Base-by-base conservation (phyloP, 208 protist genomes). In the Crithidia acanthocephali region DNA sequence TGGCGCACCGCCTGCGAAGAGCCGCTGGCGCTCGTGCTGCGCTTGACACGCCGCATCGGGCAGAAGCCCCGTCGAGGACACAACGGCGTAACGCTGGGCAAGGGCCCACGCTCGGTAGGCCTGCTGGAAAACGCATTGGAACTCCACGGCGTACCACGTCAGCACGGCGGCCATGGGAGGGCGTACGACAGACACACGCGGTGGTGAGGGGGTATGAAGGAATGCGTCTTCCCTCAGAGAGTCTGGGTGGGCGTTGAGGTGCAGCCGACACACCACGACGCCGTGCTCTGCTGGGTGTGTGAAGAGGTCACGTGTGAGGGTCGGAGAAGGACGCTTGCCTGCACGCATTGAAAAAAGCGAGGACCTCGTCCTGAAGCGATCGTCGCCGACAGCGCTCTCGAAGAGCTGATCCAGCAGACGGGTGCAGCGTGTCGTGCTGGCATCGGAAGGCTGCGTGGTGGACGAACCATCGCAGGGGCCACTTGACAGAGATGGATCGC, bases 141-240 rank as follows among this genome's bases (percentile, higher is more conserved):
- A 75, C 52, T 75, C 69, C 15, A 63, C 23, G 0, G 69, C 69
- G 61, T 68, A 75, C 69, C 69, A 75, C 20, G 37, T 44, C 9
- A 68, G 32, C 42, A 75, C 23, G 2, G 60, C 59, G 0, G 69
- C 69, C 3, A 75, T 53, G 18, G 48, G 48, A 16, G 48, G 1
- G 10, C 62, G 50, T 35, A 13, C 16, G 6, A 44, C 28, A 42
- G 9, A 18, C 27, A 25, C 16, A 50, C n/a, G 0, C 4, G 47
- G 11, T 3, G 6, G 16, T 9, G 8, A 13, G 16, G 7, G 45
- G 6, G 5, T 50, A 16, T 42, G 45, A 6, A 16, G 20, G 18
- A 16, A 16, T 22, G 45, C 18, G 6, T 50, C 45, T 22, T 2
- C 28, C 23, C 15, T 16, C 18, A 28, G 2, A 28, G 48, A 23